Evolutionary conservation across 805 yeast species (phyloP).

Genomic region (Myxozyma nipponensis): DNA sequence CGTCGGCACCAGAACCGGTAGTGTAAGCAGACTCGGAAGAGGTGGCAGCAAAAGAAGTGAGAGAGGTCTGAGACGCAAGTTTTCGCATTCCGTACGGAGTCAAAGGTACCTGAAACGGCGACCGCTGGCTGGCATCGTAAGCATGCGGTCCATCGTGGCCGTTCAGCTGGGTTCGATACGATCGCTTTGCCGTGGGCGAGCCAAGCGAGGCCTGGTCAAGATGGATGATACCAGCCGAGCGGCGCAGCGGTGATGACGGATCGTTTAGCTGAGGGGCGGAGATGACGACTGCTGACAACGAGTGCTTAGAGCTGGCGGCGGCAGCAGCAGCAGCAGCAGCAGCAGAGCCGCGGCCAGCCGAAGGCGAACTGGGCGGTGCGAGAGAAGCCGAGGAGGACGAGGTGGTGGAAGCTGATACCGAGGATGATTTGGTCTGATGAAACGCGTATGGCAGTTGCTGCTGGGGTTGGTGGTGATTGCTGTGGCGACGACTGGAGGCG

Average conservation of each 20-base stretch:
- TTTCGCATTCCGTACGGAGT: not conserved
- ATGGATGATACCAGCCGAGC: conserved; percentile 42
- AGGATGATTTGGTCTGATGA: too few relatives aligned
- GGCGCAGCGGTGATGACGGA: conserved; percentile 34
- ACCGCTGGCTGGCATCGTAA: not conserved
- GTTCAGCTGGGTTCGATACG: conserved; percentile 1
- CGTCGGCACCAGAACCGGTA: not conserved
- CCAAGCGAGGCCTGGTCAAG: conserved; percentile 39
- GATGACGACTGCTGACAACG: conserved; percentile 5
- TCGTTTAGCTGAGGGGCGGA: not conserved
- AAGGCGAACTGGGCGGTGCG: not conserved
- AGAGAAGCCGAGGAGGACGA: not conserved
- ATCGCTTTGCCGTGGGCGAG: conserved; percentile 25
- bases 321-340: conserved; percentile 24
- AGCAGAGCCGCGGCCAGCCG: conserved; percentile 1
- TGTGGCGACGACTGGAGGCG: conserved; percentile 1
- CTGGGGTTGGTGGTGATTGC: not conserved
- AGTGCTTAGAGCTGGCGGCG: conserved; percentile 20
- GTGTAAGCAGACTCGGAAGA: not conserved
- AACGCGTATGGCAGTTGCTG: not conserved
- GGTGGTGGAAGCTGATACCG: conserved; percentile 5
- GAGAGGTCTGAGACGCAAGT: not conserved
- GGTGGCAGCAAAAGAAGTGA: not conserved
- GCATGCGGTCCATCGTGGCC: not conserved
- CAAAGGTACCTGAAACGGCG: not conserved